These are phyloP conservation scores for Pholiota conissans DNA, from an alignment of 768 basidiomycete genomes.

Conservation along the genomic window DNA sequence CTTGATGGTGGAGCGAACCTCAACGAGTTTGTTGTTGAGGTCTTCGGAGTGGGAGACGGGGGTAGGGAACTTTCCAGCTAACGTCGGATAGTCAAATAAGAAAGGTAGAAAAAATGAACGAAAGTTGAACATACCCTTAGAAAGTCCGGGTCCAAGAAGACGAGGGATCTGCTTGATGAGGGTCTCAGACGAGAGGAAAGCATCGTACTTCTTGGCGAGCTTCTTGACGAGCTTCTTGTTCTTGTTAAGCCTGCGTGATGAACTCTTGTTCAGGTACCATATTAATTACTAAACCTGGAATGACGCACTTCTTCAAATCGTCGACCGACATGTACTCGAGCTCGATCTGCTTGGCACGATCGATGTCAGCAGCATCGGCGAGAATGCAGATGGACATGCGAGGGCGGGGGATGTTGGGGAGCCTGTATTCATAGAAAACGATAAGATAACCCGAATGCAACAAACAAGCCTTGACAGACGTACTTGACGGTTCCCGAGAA, in stretches of 20 bases:
- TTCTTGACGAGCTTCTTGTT: conserved; percentile 99
- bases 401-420: conserved; percentile 96
- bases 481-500: conserved; percentile 99
- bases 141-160: conserved; percentile 99
- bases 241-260: conserved; percentile 78
- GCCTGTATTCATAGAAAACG: conserved; percentile 42
- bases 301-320: conserved; percentile 92
- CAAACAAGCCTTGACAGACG: conserved; percentile 20
- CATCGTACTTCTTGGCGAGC: conserved; percentile 99
- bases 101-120: neutral
- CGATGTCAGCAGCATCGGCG: conserved; percentile 98
- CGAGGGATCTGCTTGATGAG: conserved; percentile 99
- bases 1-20: conserved; percentile 99
- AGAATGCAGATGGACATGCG: conserved; percentile 99
- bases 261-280: neutral
- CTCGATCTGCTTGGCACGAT: conserved; percentile 96
- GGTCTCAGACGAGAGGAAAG: conserved; percentile 95
- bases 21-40: conserved; percentile 83
- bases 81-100: neutral
- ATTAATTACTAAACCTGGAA: neutral
- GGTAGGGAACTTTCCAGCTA: conserved; percentile 98
- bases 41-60: conserved; percentile 94
- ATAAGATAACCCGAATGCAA: neutral
- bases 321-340: conserved; percentile 99
- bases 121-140: conserved; percentile 69